Conservation (phyloP, 164 flowering plant species). For the Sextonia rubra region DNA sequence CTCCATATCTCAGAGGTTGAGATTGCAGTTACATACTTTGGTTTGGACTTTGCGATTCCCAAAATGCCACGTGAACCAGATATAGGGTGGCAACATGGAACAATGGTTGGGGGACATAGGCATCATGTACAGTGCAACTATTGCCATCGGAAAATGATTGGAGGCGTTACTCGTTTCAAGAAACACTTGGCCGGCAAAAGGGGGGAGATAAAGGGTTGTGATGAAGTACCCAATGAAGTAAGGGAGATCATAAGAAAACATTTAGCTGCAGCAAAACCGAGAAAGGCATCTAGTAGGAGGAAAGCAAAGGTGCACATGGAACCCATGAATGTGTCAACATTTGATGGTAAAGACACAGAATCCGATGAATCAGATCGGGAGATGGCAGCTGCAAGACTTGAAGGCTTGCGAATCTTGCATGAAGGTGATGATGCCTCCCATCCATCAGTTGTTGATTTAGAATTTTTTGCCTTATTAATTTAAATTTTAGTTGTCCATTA, state of each 20-base stretch:
- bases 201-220: slow-evolving; percentile 37
- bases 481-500: neutral
- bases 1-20: neutral
- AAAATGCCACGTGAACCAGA: slow-evolving; percentile 34
- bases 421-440: slow-evolving; percentile 18
- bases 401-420: slow-evolving; percentile 24
- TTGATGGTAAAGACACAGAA: slow-evolving; percentile 24
- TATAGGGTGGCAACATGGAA: slow-evolving; percentile 38
- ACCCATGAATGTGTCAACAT: slow-evolving; percentile 10
- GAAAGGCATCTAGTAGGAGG: slow-evolving; percentile 20
- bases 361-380: slow-evolving; percentile 31
- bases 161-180: slow-evolving; percentile 38
- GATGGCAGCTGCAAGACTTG: slow-evolving; percentile 25
- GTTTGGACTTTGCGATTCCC: neutral
- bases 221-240: slow-evolving; percentile 31
- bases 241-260: slow-evolving; percentile 26
- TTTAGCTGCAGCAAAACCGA: slow-evolving; percentile 22
- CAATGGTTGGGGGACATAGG: slow-evolving; percentile 36
- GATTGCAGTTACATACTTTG: slow-evolving; percentile 3
- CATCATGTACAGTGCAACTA: slow-evolving; percentile 35
- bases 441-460: slow-evolving; percentile 18
- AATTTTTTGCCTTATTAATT: slow-evolving; percentile 8
- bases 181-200: slow-evolving; percentile 30
- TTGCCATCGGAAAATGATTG: slow-evolving; percentile 32
- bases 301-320: slow-evolving; percentile 12